These are phyloP conservation scores for Nicotiana attenuata DNA, from an alignment of 257 asterid genomes.

Conservation along the genomic window DNA sequence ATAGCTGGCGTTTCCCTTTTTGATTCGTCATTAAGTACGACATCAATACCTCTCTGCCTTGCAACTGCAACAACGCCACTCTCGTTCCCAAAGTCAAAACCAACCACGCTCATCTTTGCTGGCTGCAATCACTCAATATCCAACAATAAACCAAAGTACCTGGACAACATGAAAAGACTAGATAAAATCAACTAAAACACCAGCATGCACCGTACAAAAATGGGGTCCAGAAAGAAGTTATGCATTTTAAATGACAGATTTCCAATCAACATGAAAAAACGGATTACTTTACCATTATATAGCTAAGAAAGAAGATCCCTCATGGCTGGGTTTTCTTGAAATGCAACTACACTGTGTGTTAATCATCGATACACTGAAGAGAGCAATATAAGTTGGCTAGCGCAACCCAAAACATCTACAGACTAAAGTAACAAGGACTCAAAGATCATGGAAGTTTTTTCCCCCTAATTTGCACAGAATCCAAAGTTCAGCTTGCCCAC, in stretches of 20 bases:
- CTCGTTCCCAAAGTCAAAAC: constrained; percentile 93
- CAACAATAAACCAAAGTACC: constrained; percentile 19
- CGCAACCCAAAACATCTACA: not conserved
- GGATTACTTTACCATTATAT: not conserved
- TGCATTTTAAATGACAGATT: not conserved
- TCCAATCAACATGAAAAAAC: not conserved
- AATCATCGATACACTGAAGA: not conserved
- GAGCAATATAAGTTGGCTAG: not conserved
- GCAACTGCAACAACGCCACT: constrained; percentile 96
- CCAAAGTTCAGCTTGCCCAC: not conserved
- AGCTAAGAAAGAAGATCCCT: not conserved
- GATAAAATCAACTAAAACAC: not conserved
- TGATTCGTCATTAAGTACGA: constrained; percentile 90
- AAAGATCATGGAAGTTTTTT: not conserved
- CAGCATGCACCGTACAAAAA: not conserved
- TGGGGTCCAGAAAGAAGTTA: not conserved
- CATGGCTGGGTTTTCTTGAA: not conserved
- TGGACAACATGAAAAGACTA: constrained; percentile 16
- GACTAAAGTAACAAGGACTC: not conserved
- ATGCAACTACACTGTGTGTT: not conserved
- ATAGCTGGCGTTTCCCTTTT: constrained; percentile 87
- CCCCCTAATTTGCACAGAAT: not conserved
- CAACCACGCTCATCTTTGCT: constrained; percentile 91
- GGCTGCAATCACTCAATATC: not conserved
- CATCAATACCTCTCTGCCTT: constrained; percentile 93